Conservation (phyloP, 2,329 filamentous ascomycete species). For the Rasamsonia emersonii region DNA sequence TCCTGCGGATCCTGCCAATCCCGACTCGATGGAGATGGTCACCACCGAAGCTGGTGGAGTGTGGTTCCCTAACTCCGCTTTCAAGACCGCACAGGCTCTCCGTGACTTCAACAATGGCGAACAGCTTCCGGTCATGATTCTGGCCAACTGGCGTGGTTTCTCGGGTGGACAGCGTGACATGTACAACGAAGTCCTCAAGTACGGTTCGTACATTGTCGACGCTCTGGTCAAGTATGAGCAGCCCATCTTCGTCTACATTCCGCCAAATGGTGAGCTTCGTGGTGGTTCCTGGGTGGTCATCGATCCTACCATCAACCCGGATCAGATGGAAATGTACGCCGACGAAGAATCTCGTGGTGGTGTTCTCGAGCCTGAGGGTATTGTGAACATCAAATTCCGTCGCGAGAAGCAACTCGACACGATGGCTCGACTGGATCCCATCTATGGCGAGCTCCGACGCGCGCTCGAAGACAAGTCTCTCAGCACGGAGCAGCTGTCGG, state of each 20-base stretch:
- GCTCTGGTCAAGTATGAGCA: conserved; percentile 97
- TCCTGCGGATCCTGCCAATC: conserved; percentile 93
- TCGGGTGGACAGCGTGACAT: conserved; percentile 98
- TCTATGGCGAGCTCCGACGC: conserved; percentile 76
- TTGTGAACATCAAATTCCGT: conserved; percentile 97
- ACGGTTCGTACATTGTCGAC: conserved; percentile 97
- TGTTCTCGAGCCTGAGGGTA: conserved; percentile 96
- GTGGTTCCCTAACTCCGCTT: conserved; percentile 99
- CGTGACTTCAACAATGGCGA: conserved; percentile 99
- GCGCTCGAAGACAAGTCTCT: conserved; percentile 60
- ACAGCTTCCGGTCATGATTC: conserved; percentile 96
- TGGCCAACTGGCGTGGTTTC: conserved; percentile 99
- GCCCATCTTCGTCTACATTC: conserved; percentile 98
- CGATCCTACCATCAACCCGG: conserved; percentile 94
- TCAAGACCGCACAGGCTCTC: conserved; percentile 98
- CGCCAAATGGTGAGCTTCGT: conserved; percentile 90
- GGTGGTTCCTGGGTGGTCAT: conserved; percentile 98
- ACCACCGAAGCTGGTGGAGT: conserved; percentile 93
- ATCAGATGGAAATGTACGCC: conserved; percentile 99
- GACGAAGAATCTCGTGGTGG: conserved; percentile 90
- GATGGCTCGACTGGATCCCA: conserved; percentile 85
- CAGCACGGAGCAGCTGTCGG: conserved; percentile 62
- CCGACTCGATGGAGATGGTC: conserved; percentile 95
- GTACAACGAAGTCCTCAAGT: conserved; percentile 99
- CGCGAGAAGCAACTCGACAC: conserved; percentile 95